Evolutionary conservation across 768 basidiomycete genomes (phyloP).

Genomic region (Tremella yokohamensis): DNA sequence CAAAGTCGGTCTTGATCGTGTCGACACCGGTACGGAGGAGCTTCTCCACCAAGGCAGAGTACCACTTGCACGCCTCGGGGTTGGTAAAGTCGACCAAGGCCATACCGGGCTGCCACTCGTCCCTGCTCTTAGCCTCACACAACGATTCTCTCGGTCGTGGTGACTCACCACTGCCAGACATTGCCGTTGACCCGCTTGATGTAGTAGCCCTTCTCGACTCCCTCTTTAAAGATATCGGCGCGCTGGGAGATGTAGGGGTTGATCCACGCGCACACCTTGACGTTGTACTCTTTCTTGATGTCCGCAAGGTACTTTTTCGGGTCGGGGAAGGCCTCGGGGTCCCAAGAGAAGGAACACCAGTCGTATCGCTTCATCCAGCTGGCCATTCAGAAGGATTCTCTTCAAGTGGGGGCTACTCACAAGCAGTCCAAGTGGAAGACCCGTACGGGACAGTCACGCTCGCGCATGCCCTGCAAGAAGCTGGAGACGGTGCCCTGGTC

Average conservation of each 20-base stretch:
- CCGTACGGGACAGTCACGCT: slow-evolving; percentile 54
- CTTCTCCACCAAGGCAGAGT: slow-evolving; percentile 54
- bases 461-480: slow-evolving; percentile 68
- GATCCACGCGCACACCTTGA: slow-evolving; percentile 71
- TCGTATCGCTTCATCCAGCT: slow-evolving; percentile 47
- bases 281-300: slow-evolving; percentile 56
- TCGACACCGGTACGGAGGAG: slow-evolving; percentile 57
- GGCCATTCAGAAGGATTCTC: neutral
- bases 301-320: slow-evolving; percentile 60
- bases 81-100: slow-evolving; percentile 63
- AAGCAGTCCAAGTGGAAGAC: slow-evolving; percentile 71
- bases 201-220: slow-evolving; percentile 64
- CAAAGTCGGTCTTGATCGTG: slow-evolving; percentile 62
- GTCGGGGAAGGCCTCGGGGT: slow-evolving; percentile 71
- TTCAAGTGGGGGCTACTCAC: slow-evolving; percentile 12
- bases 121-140: slow-evolving; percentile 52
- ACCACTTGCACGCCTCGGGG: slow-evolving; percentile 61
- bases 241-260: slow-evolving; percentile 61
- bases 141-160: neutral
- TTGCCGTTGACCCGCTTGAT: slow-evolving; percentile 66
- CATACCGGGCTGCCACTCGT: slow-evolving; percentile 62
- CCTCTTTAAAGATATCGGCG: slow-evolving; percentile 63
- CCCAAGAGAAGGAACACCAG: slow-evolving; percentile 62
- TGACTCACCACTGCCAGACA: slow-evolving; percentile 49
- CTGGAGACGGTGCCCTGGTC: slow-evolving; percentile 64